Conservation (phyloP, 2,329 filamentous ascomycete species). For the Microcyclospora pomicola region DNA sequence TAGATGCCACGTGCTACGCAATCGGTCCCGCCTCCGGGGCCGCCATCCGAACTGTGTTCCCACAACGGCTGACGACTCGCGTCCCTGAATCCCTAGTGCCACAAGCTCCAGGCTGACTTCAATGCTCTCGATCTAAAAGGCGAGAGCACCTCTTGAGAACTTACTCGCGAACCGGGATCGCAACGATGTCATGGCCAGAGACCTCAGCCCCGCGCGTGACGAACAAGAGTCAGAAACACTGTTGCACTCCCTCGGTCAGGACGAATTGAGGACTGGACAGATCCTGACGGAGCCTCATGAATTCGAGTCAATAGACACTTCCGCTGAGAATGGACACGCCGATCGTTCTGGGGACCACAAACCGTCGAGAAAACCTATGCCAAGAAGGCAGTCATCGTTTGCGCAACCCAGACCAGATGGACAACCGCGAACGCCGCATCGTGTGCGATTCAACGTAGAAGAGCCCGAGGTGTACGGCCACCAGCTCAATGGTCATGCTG, state of each 20-base stretch:
- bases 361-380: conserved; percentile 4
- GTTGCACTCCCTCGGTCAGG: conserved; percentile 7
- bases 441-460: conserved; percentile 57
- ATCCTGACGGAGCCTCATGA: not conserved
- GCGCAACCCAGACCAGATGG: conserved; percentile 33
- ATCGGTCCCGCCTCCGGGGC: too few species aligned
- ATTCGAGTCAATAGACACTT: not conserved
- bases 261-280: not conserved
- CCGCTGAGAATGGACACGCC: not conserved
- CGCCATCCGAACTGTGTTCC: too few species aligned
- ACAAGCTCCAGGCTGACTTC: too few species aligned
- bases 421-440: conserved; percentile 51
- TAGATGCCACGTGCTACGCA: too few species aligned
- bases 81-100: too few species aligned
- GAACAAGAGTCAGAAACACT: conserved; percentile 17
- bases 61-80: too few species aligned
- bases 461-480: conserved; percentile 16
- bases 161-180: not conserved
- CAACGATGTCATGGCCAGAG: conserved; percentile 25
- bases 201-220: conserved; percentile 14
- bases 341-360: not conserved
- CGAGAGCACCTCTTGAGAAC: too few species aligned
- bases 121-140: too few species aligned
- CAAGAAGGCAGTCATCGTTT: conserved; percentile 27
- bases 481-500: conserved; percentile 8